Percentiles rank a stretch among this genome's conserved stretches.
Evolutionary conservation across 257 asterid species (phyloP).

Genomic region (Jaltomata sinuosa): DNA sequence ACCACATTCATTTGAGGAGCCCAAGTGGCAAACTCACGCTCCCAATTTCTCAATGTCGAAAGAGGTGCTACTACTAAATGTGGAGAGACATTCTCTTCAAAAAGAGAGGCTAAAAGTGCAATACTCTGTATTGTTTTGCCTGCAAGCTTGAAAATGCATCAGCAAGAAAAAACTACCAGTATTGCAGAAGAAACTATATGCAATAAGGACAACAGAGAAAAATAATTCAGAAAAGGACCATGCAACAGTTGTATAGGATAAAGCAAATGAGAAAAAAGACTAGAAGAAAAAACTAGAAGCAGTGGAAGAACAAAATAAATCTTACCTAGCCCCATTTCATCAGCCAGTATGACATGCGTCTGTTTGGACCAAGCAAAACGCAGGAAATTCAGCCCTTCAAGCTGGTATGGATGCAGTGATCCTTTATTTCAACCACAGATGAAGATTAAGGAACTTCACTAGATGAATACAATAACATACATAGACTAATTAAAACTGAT

Average conservation of each 20-base stretch:
- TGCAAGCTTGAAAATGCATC: conserved; percentile 26
- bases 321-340: conserved; percentile 82
- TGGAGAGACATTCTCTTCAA: conserved; percentile 66
- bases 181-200: background rate
- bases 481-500: background rate
- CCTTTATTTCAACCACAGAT: conserved; percentile 30
- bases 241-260: background rate
- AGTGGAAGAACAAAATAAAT: conserved; percentile 5
- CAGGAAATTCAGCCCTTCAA: conserved; percentile 96
- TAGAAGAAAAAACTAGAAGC: background rate
- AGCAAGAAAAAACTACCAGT: background rate
- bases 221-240: background rate
- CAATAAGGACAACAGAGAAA: background rate
- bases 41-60: conserved; percentile 98
- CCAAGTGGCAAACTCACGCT: conserved; percentile 98
- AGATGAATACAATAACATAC: background rate
- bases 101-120: conserved; percentile 93
- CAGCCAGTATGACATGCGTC: conserved; percentile 97
- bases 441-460: background rate
- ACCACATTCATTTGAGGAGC: conserved; percentile 99
- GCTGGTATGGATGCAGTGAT: conserved; percentile 97
- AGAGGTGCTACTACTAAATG: conserved; percentile 98
- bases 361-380: conserved; percentile 97
- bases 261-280: background rate
- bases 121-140: conserved; percentile 99